Evolutionary conservation across 2,329 filamentous ascomycete species (phyloP).

Genomic region (Pestalotiopsis fici): DNA sequence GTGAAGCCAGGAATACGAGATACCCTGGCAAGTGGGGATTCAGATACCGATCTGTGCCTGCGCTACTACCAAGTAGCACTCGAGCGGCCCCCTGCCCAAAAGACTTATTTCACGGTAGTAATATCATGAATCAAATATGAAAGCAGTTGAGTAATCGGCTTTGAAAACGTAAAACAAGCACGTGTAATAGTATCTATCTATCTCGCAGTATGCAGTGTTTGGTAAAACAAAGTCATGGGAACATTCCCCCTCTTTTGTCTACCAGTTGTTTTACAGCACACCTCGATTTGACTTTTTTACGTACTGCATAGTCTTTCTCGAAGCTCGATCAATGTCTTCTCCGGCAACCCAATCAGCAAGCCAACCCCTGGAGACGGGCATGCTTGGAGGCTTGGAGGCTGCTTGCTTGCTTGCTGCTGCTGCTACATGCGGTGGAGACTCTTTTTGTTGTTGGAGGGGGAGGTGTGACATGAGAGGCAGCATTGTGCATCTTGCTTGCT

Average conservation of each 20-base stretch:
- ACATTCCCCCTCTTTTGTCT: background rate
- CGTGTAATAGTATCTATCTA: background rate
- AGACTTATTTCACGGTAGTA: background rate
- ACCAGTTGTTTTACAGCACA: background rate
- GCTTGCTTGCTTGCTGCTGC: background rate
- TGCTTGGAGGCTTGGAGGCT: background rate
- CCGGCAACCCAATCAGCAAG: background rate
- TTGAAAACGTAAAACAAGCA: background rate
- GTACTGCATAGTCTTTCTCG: background rate
- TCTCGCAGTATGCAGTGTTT: background rate
- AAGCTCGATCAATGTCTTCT: background rate
- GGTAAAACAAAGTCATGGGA: background rate
- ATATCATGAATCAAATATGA: background rate
- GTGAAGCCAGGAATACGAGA: constrained; percentile 2
- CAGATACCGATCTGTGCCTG: background rate
- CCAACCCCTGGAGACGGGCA: background rate
- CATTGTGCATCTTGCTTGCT: constrained; percentile 6
- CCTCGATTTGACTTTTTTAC: background rate
- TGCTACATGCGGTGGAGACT: background rate
- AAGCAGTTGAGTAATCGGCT: background rate
- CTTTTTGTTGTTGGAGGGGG: background rate
- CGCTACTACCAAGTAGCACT: background rate
- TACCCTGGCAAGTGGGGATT: background rate
- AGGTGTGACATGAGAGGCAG: background rate
- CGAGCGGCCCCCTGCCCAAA: background rate